A percentile compares a stretch with the other conserved stretches of the same genome.
phyloP scores from a whole-genome alignment of 2,329 filamentous ascomycete genomes.

The Alternaria longipes region DNA sequence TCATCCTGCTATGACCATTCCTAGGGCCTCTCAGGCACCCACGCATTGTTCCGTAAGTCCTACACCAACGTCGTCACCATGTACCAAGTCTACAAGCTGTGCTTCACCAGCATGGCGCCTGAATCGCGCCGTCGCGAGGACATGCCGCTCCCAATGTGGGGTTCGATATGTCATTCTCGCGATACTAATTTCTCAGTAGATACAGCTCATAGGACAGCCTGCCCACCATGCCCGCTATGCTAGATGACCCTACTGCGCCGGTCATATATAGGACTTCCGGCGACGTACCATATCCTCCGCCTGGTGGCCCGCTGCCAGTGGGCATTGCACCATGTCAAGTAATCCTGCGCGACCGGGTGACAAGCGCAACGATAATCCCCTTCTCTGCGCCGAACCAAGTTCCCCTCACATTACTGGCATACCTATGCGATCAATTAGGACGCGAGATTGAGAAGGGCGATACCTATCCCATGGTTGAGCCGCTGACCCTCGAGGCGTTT shows the following conservation, averaged over 20 bases:
- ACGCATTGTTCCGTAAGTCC: conserved; percentile 21
- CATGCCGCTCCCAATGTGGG: conserved; percentile 10
- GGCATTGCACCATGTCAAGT: conserved; percentile 79
- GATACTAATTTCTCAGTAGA: conserved; percentile 13
- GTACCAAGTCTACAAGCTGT: not conserved
- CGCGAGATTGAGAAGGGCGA: conserved; percentile 92
- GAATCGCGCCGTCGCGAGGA: not conserved
- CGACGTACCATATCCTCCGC: conserved; percentile 69
- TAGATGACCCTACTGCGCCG: conserved; percentile 77
- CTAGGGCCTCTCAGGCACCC: conserved; percentile 18
- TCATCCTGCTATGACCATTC: conserved; percentile 31
- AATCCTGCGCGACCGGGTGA: conserved; percentile 83
- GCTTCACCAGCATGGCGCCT: conserved; percentile 1
- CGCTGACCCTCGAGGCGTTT: conserved; percentile 77
- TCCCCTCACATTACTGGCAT: conserved; percentile 76
- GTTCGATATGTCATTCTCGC: conserved; percentile 1
- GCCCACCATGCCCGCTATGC: conserved; percentile 75
- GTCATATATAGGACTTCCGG: conserved; percentile 76
- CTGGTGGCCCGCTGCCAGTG: conserved; percentile 70
- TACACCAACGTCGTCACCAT: conserved; percentile 14
- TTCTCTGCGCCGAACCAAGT: conserved; percentile 80
- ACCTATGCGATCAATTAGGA: conserved; percentile 84
- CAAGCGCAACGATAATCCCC: conserved; percentile 82
- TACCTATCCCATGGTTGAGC: conserved; percentile 87
- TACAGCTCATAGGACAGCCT: not conserved